A percentile compares a stretch with the other conserved stretches of the same genome.
These are phyloP conservation scores for Lactuca saligna DNA, from an alignment of 129 eudicot species.

Conservation along the genomic window DNA sequence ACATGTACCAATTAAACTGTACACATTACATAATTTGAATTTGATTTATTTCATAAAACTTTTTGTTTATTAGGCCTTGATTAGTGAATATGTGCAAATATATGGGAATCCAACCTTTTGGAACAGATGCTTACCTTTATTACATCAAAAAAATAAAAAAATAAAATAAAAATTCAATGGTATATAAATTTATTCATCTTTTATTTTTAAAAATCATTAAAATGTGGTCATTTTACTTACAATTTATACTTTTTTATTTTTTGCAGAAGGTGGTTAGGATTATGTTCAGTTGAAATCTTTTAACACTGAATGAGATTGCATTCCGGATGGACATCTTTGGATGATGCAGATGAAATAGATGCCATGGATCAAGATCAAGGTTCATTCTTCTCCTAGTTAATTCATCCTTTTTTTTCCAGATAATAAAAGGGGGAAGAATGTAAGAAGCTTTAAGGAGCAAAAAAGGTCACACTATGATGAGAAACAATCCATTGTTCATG, in stretches of 20 bases:
- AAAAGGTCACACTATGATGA: no score
- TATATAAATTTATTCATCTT: conserved; percentile 15
- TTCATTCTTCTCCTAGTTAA: no score
- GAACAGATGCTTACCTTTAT: conserved; percentile 83
- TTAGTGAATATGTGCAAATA: conserved; percentile 96
- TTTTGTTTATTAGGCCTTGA: conserved; percentile 67
- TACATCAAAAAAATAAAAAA: conserved; percentile 64
- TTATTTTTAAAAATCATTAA: neutral
- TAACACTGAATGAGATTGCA: no score
- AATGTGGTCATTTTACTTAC: conserved; percentile 8
- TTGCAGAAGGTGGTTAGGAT: conserved; percentile 88
- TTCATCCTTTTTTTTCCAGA: no score
- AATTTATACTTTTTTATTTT: neutral
- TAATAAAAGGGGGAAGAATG: no score
- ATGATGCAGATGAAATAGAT: conserved; percentile 42
- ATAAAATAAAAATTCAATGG: conserved; percentile 65
- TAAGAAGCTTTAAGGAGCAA: no score
- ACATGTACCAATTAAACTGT: no score
- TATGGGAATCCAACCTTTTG: conserved; percentile 86
- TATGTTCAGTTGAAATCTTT: no score
- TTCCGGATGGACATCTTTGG: conserved; percentile 47
- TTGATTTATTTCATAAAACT: no score
- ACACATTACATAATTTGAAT: no score
- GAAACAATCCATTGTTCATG: no score
- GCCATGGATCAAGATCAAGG: no score